These are phyloP conservation scores for Trametes cingulata DNA, from an alignment of 768 basidiomycete species.

Conservation along the genomic window DNA sequence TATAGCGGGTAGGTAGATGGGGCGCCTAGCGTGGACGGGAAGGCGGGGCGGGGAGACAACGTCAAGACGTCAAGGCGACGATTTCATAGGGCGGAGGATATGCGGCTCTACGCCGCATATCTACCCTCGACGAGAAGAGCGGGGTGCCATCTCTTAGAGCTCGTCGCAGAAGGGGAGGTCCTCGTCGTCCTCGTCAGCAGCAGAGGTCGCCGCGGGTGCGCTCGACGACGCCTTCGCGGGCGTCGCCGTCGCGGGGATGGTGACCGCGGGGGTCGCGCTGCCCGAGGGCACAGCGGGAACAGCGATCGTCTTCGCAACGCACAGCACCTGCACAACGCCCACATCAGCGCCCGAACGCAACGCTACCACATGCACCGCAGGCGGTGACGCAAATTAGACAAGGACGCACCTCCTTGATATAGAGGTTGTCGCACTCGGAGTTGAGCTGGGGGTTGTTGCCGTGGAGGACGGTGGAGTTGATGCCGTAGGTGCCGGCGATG, in stretches of 20 bases:
- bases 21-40: background rate
- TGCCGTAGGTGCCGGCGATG: conserved; percentile 39
- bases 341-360: background rate
- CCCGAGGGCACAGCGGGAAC: conserved; percentile 47
- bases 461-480: conserved; percentile 57
- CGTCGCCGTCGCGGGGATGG: conserved; percentile 28
- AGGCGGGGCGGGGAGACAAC: background rate
- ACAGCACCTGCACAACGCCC: conserved; percentile 47
- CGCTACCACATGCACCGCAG: background rate
- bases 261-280: conserved; percentile 20
- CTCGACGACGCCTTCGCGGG: conserved; percentile 20
- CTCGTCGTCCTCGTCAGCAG: conserved; percentile 35
- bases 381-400: no score
- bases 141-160: conserved; percentile 32
- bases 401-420: conserved; percentile 69
- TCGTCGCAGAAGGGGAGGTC: conserved; percentile 56
- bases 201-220: conserved; percentile 10
- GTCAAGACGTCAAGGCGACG: background rate
- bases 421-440: conserved; percentile 60
- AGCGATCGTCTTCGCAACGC: conserved; percentile 41
- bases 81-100: no score
- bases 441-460: conserved; percentile 77
- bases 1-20: background rate
- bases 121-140: background rate
- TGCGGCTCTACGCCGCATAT: background rate